phyloP scores from a whole-genome alignment of 1,139 yeast species.

The Scheffersomyces illinoinensis region DNA sequence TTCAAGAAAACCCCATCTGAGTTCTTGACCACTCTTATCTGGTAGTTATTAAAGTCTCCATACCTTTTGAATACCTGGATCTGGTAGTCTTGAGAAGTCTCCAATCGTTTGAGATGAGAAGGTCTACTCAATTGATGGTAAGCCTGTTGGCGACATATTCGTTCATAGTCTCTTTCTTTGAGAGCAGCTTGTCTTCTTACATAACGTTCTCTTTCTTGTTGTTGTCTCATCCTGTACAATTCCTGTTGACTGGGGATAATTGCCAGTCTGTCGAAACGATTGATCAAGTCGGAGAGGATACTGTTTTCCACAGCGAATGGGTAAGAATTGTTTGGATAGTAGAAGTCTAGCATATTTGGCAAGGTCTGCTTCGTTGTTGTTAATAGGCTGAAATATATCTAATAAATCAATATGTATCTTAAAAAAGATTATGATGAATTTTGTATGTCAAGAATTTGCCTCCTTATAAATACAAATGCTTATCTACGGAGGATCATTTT shows the following conservation, averaged over 20 bases:
- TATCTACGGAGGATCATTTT: not conserved
- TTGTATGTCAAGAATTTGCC: not conserved
- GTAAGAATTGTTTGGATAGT: slow-evolving; percentile 2
- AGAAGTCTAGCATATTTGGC: slow-evolving; percentile 8
- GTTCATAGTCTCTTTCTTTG: not conserved
- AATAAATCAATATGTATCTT: too few relatives aligned
- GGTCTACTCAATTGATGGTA: not conserved
- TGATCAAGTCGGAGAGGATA: not conserved
- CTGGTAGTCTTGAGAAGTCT: slow-evolving; percentile 74
- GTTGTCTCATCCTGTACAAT: not conserved
- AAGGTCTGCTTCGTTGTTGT: not conserved
- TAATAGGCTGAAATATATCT: not conserved
- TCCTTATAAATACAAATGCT: not conserved
- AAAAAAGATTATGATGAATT: too few relatives aligned
- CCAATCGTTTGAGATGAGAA: slow-evolving; percentile 54
- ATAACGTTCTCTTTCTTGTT: not conserved
- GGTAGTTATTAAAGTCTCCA: not conserved
- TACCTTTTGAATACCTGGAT: slow-evolving; percentile 33
- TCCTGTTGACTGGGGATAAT: not conserved
- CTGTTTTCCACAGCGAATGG: not conserved
- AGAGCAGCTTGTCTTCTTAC: not conserved
- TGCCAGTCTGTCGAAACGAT: not conserved
- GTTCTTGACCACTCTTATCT: not conserved
- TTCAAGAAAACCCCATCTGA: not conserved
- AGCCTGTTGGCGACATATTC: not conserved